Conservation (phyloP, 768 basidiomycete genomes). For the Suillus placidus region DNA sequence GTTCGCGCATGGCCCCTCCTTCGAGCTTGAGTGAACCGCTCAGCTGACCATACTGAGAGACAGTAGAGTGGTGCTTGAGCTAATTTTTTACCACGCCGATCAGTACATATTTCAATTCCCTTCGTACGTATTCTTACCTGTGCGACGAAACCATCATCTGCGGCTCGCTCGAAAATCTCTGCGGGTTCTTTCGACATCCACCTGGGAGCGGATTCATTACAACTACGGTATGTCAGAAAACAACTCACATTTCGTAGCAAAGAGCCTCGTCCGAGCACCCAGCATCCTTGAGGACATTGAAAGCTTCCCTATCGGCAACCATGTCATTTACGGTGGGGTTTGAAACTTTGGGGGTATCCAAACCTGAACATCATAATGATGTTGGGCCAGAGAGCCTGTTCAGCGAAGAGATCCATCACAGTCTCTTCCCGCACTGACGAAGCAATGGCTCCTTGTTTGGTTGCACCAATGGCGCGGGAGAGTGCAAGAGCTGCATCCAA, state of each 20-base stretch:
- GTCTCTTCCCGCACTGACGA: slow-evolving; percentile 66
- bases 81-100: slow-evolving; percentile 24
- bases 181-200: slow-evolving; percentile 77
- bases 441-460: slow-evolving; percentile 63
- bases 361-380: slow-evolving; percentile 65
- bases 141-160: slow-evolving; percentile 64
- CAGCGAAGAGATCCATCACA: slow-evolving; percentile 66
- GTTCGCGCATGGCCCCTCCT: slow-evolving; percentile 48
- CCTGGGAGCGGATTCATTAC: slow-evolving; percentile 34
- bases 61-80: slow-evolving; percentile 62
- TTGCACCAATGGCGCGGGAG: slow-evolving; percentile 61
- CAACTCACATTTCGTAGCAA: slow-evolving; percentile 61
- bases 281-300: slow-evolving; percentile 61
- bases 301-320: slow-evolving; percentile 52
- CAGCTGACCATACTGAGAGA: slow-evolving; percentile 66
- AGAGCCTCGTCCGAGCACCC: slow-evolving; percentile 69
- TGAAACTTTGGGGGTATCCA: not conserved
- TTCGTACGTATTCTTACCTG: slow-evolving; percentile 41
- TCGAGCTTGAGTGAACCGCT: slow-evolving; percentile 59
- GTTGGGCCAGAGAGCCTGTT: slow-evolving; percentile 69
- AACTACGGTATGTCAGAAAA: not conserved
- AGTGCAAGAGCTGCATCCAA: slow-evolving; percentile 52
- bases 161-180: slow-evolving; percentile 68
- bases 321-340: not conserved
- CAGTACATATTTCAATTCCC: not conserved